Evolutionary conservation across 1,139 yeast species (phyloP).

Genomic region (Yamadazyma atlantica): DNA sequence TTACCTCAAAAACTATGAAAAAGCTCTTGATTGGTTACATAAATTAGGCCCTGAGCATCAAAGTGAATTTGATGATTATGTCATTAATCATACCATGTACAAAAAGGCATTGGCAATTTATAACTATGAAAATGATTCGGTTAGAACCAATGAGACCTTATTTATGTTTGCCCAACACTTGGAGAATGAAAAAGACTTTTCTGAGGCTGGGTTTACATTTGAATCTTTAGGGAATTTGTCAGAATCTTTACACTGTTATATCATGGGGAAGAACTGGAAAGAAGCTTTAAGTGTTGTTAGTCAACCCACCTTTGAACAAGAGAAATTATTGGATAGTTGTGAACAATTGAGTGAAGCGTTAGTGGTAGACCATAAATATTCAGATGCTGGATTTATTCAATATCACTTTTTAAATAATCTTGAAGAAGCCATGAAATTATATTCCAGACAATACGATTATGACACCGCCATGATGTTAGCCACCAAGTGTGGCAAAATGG

Average conservation of each 20-base stretch:
- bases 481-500: constrained; percentile 36
- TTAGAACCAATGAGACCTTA: constrained; percentile 55
- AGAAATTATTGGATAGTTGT: constrained; percentile 44
- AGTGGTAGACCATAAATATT: constrained; percentile 68
- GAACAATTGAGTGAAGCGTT: constrained; percentile 59
- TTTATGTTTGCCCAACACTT: constrained; percentile 62
- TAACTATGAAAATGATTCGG: constrained; percentile 48
- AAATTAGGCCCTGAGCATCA: constrained; percentile 49
- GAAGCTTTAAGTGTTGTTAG: constrained; percentile 71
- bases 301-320: constrained; percentile 32
- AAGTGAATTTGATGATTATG: constrained; percentile 67
- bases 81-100: constrained; percentile 72
- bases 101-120: constrained; percentile 64
- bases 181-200: constrained; percentile 52
- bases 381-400: constrained; percentile 83
- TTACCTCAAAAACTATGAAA: constrained; percentile 61
- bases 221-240: constrained; percentile 62
- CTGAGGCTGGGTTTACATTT: constrained; percentile 75
- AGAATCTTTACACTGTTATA: constrained; percentile 69
- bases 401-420: constrained; percentile 59
- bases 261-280: constrained; percentile 75
- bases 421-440: constrained; percentile 61
- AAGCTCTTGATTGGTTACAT: constrained; percentile 68
- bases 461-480: constrained; percentile 77
- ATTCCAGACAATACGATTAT: constrained; percentile 73